A percentile compares a stretch with the other conserved stretches of the same genome.
These are phyloP conservation scores for Prunus mume DNA, from an alignment of 306 rosid genomes.

Conservation along the genomic window DNA sequence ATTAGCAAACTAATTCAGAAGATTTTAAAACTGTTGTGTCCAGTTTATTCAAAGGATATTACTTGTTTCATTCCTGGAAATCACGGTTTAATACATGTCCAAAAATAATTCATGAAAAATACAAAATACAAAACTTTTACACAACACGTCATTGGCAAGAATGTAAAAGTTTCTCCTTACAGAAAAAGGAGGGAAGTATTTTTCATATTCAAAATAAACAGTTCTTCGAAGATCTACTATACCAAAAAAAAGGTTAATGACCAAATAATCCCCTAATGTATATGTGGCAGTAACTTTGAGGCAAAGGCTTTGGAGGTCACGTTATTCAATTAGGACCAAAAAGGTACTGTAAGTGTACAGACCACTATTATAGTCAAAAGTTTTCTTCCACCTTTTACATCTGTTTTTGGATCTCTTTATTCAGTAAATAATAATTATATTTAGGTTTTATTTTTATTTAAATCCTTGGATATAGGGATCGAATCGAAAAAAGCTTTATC, in stretches of 20 bases:
- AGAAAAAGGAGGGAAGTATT: too few relatives aligned
- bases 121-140: too few relatives aligned
- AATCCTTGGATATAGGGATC: constrained; percentile 52
- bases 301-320: constrained; percentile 38
- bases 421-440: constrained; percentile 9
- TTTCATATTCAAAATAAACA: background rate
- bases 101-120: too few relatives aligned
- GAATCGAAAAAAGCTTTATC: constrained; percentile 41
- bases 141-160: too few relatives aligned
- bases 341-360: constrained; percentile 33
- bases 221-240: background rate
- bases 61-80: too few relatives aligned
- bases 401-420: constrained; percentile 33
- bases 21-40: too few relatives aligned
- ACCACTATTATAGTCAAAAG: constrained; percentile 56
- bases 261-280: background rate
- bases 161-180: too few relatives aligned
- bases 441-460: constrained; percentile 25
- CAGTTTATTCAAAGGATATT: too few relatives aligned
- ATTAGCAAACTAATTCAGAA: too few relatives aligned
- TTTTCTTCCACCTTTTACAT: constrained; percentile 39
- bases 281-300: constrained; percentile 40
- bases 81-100: too few relatives aligned
- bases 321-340: constrained; percentile 36
- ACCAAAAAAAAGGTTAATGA: background rate